These are phyloP conservation scores for Moniliophthora roreri DNA, from an alignment of 1,284 basidiomycete species.

Conservation along the genomic window DNA sequence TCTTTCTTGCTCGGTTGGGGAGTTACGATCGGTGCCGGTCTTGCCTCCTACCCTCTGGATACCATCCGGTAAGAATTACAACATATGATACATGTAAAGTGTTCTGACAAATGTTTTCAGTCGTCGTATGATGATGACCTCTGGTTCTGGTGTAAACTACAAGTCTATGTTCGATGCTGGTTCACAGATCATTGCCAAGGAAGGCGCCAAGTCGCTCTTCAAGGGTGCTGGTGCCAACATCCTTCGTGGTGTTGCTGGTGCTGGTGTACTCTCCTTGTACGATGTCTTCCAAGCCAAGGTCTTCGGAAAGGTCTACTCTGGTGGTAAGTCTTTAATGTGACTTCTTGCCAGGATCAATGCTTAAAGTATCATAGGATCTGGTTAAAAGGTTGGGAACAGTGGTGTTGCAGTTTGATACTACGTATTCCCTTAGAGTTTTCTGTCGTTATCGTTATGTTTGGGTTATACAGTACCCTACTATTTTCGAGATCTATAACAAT, in stretches of 20 bases:
- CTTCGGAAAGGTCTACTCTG: constrained; percentile 97
- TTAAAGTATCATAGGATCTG: too few relatives aligned
- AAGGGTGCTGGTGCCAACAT: constrained; percentile 98
- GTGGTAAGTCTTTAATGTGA: constrained; percentile 43
- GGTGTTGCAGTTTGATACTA: background rate
- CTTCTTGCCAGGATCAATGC: constrained; percentile 26
- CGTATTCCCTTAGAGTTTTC: background rate
- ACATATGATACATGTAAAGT: constrained; percentile 16
- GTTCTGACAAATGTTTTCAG: constrained; percentile 36
- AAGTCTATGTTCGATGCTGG: constrained; percentile 90
- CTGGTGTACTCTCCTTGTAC: constrained; percentile 93
- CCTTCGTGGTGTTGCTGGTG: constrained; percentile 97
- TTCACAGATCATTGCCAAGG: constrained; percentile 85
- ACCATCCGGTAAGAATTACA: constrained; percentile 69
- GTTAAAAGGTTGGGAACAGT: background rate
- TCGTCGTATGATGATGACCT: constrained; percentile 98
- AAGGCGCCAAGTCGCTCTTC: constrained; percentile 89
- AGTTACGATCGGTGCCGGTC: constrained; percentile 94
- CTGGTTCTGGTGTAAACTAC: constrained; percentile 83
- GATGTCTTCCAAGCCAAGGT: constrained; percentile 90
- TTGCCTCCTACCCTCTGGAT: constrained; percentile 94
- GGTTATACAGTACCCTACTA: constrained; percentile 2
- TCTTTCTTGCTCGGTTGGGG: constrained; percentile 92
- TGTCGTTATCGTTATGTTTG: constrained; percentile 5
- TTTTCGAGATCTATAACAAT: background rate